A percentile compares a stretch with the other conserved stretches of the same genome.
phyloP scores from a whole-genome alignment of 2,329 filamentous ascomycete genomes.

The Beauveria scarabaeidicola region DNA sequence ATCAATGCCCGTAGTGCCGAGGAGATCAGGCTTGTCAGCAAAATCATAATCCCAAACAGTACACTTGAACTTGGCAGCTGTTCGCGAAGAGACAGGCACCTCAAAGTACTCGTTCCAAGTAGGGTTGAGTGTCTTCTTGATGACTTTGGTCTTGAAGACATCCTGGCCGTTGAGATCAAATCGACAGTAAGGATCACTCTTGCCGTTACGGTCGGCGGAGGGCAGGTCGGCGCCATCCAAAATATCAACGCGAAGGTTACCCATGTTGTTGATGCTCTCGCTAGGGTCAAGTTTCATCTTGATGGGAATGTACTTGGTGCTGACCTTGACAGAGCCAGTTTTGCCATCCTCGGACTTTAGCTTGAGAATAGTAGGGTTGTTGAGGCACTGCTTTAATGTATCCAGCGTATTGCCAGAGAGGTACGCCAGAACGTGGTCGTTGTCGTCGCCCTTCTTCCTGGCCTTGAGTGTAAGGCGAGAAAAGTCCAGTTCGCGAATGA shows the following conservation, averaged over 20 bases:
- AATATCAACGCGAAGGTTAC: conserved; percentile 86
- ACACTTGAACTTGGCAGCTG: conserved; percentile 71
- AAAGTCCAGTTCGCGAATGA: conserved; percentile 95
- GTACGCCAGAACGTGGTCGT: conserved; percentile 71
- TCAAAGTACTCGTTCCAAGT: conserved; percentile 97
- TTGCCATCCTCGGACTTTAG: conserved; percentile 71
- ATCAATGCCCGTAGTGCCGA: conserved; percentile 71
- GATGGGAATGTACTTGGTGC: conserved; percentile 88
- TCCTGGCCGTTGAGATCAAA: conserved; percentile 85
- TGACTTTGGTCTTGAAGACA: conserved; percentile 87
- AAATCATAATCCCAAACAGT: conserved; percentile 95
- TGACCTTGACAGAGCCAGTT: conserved; percentile 75
- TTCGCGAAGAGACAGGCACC: conserved; percentile 70
- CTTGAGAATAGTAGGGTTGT: conserved; percentile 77
- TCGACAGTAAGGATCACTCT: conserved; percentile 93
- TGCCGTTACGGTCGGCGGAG: conserved; percentile 89
- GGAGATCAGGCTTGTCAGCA: conserved; percentile 83
- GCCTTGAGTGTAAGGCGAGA: conserved; percentile 85
- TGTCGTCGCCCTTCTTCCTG: conserved; percentile 68
- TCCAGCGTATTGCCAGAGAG: conserved; percentile 78
- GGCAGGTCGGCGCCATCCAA: conserved; percentile 82
- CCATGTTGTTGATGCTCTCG: conserved; percentile 99
- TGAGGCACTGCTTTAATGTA: conserved; percentile 81
- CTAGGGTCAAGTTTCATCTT: conserved; percentile 89
- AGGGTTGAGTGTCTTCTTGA: conserved; percentile 94